phyloP scores from a whole-genome alignment of 352 stramenopile genomes.

The Phytopythium montanum region DNA sequence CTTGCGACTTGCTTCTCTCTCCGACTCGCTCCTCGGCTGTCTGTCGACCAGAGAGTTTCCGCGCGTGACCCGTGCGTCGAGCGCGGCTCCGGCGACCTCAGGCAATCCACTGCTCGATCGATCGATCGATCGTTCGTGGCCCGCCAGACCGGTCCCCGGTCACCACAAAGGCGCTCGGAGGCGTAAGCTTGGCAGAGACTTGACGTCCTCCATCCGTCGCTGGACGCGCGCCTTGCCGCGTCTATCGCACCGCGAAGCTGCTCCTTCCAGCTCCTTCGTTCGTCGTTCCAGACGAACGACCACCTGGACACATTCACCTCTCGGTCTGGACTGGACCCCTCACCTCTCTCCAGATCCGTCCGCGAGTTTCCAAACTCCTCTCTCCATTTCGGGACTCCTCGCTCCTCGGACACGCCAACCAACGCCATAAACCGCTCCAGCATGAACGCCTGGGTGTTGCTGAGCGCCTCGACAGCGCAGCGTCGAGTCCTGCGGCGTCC shows the following conservation, averaged over 20 bases:
- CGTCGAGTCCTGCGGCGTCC: not conserved
- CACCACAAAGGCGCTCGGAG: no score
- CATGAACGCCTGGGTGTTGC: conserved; percentile 8
- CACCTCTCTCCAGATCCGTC: no score
- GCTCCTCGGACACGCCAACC: not conserved
- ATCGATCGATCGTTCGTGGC: not conserved
- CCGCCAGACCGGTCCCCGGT: not conserved
- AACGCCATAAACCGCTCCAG: no score
- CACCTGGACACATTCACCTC: no score
- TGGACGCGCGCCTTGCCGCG: no score
- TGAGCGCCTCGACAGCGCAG: conserved; percentile 2
- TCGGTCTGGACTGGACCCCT: no score
- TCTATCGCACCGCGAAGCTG: no score
- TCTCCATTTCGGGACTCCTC: not conserved
- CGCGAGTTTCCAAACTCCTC: not conserved
- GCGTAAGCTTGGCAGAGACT: no score
- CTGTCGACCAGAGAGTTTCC: not conserved
- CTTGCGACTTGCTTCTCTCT: not conserved
- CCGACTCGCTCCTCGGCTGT: no score
- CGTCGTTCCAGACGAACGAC: no score
- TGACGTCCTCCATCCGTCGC: not conserved
- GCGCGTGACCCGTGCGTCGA: not conserved
- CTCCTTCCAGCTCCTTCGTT: no score
- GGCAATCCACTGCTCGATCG: not conserved
- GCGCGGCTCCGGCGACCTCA: not conserved